Conservation (phyloP, 2,329 filamentous ascomycete genomes). For the Didymella pomorum region DNA sequence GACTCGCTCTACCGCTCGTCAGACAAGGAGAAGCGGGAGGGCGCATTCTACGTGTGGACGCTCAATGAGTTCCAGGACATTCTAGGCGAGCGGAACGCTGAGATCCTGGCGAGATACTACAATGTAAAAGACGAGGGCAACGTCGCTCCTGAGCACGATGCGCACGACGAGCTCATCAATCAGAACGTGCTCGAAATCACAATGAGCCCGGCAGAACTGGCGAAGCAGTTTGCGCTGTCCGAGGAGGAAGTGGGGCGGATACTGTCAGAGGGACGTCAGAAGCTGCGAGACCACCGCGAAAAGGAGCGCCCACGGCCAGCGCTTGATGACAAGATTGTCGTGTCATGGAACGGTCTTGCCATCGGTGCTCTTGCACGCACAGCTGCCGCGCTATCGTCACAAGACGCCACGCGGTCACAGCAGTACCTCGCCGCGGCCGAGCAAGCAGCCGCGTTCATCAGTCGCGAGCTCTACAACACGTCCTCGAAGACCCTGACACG, state of each 20-base stretch:
- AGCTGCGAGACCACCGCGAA: slow-evolving; percentile 75
- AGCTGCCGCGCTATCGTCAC: slow-evolving; percentile 69
- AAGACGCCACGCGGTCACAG: slow-evolving; percentile 65
- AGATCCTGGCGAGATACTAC: slow-evolving; percentile 83
- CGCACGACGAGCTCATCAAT: slow-evolving; percentile 92
- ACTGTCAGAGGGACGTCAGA: slow-evolving; percentile 71
- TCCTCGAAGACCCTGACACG: slow-evolving; percentile 71
- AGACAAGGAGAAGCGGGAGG: slow-evolving; percentile 84
- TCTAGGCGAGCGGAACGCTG: slow-evolving; percentile 72
- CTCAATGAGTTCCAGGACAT: slow-evolving; percentile 82
- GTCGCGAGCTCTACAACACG: slow-evolving; percentile 74
- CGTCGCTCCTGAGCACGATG: slow-evolving; percentile 80
- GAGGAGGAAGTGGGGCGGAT: slow-evolving; percentile 73
- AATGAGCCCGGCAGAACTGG: slow-evolving; percentile 72
- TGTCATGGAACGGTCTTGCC: slow-evolving; percentile 87
- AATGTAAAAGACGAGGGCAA: slow-evolving; percentile 86
- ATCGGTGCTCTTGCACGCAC: slow-evolving; percentile 83
- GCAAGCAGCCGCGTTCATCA: slow-evolving; percentile 76
- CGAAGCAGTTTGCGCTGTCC: slow-evolving; percentile 76
- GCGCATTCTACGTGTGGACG: slow-evolving; percentile 95
- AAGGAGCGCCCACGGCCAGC: slow-evolving; percentile 77
- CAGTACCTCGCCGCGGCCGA: slow-evolving; percentile 72
- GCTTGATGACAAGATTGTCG: slow-evolving; percentile 87
- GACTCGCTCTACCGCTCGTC: slow-evolving; percentile 79
- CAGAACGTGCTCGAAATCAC: slow-evolving; percentile 85